Conservation (phyloP, 495 filamentous ascomycete genomes). For the Parathielavia hyrcaniae region DNA sequence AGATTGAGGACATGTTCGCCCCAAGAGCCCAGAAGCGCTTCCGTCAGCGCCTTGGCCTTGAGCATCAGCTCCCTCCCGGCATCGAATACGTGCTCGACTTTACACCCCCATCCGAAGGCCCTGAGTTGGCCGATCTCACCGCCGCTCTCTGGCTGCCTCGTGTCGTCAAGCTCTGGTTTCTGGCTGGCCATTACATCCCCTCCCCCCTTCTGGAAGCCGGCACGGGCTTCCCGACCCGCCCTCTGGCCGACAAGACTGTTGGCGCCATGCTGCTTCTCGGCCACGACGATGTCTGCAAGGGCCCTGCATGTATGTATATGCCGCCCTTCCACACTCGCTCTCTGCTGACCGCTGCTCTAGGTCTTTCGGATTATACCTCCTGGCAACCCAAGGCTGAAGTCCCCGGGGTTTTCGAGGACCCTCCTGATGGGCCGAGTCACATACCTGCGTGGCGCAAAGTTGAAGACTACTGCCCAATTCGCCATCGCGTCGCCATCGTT, state of each 20-base stretch:
- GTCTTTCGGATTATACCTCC: conserved; percentile 11
- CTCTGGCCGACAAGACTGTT: conserved; percentile 25
- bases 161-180: conserved; percentile 45
- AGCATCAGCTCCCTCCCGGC: conserved; percentile 32
- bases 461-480: conserved; percentile 53
- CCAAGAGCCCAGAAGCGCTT: conserved; percentile 35
- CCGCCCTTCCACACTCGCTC: not conserved
- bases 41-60: conserved; percentile 26
- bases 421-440: not conserved
- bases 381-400: conserved; percentile 15
- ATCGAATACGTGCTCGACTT: conserved; percentile 57
- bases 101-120: conserved; percentile 53
- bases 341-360: conserved; percentile 2
- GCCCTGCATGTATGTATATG: conserved; percentile 13
- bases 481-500: conserved; percentile 56
- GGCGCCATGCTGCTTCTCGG: conserved; percentile 26
- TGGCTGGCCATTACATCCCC: conserved; percentile 38
- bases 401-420: conserved; percentile 25
- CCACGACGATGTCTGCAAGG: conserved; percentile 33
- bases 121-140: conserved; percentile 53
- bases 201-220: conserved; percentile 21
- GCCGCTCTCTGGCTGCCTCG: conserved; percentile 53
- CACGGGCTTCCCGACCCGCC: conserved; percentile 5
- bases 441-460: conserved; percentile 30
- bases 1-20: conserved; percentile 45